phyloP scores from a whole-genome alignment of 169 alveolate genomes.

The Neospora caninum region DNA sequence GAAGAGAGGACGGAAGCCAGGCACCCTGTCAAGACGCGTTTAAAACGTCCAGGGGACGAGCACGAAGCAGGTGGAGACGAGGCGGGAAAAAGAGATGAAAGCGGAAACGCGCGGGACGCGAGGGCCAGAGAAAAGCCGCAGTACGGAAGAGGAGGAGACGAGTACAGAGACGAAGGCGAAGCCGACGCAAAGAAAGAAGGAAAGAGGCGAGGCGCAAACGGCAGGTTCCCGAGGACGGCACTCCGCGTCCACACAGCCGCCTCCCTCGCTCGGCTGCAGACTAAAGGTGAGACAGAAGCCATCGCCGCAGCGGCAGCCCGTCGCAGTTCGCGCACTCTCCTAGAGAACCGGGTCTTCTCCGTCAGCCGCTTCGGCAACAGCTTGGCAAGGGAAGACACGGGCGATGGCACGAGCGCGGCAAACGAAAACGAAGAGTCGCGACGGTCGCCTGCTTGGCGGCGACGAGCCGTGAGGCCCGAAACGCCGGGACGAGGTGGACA shows the following conservation, averaged over 20 bases:
- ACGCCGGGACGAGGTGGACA: not conserved
- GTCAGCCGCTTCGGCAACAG: too few species aligned
- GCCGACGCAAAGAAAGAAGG: not conserved
- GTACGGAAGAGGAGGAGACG: not conserved
- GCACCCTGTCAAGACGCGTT: too few species aligned
- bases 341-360: too few species aligned
- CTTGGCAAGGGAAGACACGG: too few species aligned
- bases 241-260: not conserved
- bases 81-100: not conserved
- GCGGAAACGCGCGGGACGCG: slow-evolving; percentile 7
- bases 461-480: not conserved
- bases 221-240: not conserved
- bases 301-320: not conserved
- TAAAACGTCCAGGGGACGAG: not conserved
- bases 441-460: not conserved
- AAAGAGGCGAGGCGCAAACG: not conserved
- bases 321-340: not conserved
- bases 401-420: not conserved
- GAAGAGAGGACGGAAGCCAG: not conserved
- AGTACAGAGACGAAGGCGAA: not conserved
- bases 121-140: not conserved
- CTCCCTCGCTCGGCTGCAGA: not conserved
- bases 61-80: not conserved
- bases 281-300: not conserved
- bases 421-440: not conserved